Conservation (phyloP, 257 asterid species). For the Haberlea rhodopensis region DNA sequence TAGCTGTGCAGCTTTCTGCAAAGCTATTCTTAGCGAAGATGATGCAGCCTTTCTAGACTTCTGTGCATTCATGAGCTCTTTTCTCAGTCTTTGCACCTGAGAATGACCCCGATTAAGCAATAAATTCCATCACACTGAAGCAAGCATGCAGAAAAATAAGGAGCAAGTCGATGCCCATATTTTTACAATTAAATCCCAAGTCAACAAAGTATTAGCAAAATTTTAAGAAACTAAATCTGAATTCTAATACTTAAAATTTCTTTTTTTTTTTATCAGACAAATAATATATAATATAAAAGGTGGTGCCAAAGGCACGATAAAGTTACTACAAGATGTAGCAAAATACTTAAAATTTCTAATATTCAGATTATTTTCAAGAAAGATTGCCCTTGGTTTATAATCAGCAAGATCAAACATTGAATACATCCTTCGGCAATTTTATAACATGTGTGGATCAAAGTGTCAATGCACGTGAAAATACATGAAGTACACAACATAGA, state of each 20-base stretch:
- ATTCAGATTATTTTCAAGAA: conserved; percentile 8
- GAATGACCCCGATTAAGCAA: conserved; percentile 27
- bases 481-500: background rate
- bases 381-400: conserved; percentile 5
- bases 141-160: conserved; percentile 24
- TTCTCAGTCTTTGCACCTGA: conserved; percentile 80
- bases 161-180: background rate
- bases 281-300: too few relatives aligned
- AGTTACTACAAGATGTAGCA: too few relatives aligned
- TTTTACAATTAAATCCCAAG: conserved; percentile 1
- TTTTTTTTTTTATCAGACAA: too few relatives aligned
- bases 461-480: conserved; percentile 13
- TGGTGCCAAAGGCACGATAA: too few relatives aligned
- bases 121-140: conserved; percentile 18
- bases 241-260: too few relatives aligned
- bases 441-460: conserved; percentile 5
- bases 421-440: background rate
- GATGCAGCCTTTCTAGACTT: conserved; percentile 86
- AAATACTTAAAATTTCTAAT: background rate
- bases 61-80: conserved; percentile 73
- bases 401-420: conserved; percentile 3
- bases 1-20: conserved; percentile 96
- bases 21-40: conserved; percentile 78
- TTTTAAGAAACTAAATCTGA: conserved; percentile 16
- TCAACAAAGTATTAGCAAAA: background rate